phyloP scores from a whole-genome alignment of 352 stramenopile species.

The Globisporangium emineosum region DNA sequence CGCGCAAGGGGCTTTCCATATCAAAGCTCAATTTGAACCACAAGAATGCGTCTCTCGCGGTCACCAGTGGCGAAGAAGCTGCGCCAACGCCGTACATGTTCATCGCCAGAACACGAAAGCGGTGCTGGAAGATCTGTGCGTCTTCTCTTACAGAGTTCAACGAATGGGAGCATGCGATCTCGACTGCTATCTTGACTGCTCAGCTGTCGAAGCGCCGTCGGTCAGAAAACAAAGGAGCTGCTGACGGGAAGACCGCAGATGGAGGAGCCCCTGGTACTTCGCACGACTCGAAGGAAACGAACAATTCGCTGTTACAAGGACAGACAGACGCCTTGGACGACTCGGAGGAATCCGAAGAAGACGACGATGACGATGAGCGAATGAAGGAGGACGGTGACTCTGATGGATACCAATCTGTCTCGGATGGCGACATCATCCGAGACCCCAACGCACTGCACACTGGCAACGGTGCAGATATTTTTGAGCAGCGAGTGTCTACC shows the following conservation, averaged over 20 bases:
- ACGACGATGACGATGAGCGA: slow-evolving; percentile 28
- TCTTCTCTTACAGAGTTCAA: slow-evolving; percentile 51
- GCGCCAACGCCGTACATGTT: slow-evolving; percentile 71
- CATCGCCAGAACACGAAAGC: slow-evolving; percentile 56
- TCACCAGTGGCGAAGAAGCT: slow-evolving; percentile 59
- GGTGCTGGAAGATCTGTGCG: slow-evolving; percentile 72
- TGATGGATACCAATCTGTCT: slow-evolving; percentile 12
- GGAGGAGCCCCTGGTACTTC: background rate
- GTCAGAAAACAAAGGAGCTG: slow-evolving; percentile 27
- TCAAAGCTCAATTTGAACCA: slow-evolving; percentile 62
- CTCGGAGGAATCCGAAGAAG: slow-evolving; percentile 39
- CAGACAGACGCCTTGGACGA: slow-evolving; percentile 3
- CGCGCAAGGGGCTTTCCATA: slow-evolving; percentile 49
- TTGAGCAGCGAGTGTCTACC: background rate
- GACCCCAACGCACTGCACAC: background rate
- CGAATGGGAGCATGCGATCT: slow-evolving; percentile 76
- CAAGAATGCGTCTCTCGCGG: slow-evolving; percentile 59
- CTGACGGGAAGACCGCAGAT: background rate
- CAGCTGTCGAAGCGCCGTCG: slow-evolving; percentile 43
- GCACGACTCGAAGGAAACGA: slow-evolving; percentile 8
- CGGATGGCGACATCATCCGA: background rate
- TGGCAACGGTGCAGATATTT: background rate
- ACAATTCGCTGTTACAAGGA: slow-evolving; percentile 3
- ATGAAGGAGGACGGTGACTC: slow-evolving; percentile 36
- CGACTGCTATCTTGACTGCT: slow-evolving; percentile 55